These are phyloP conservation scores for Wilcoxina mikolae DNA, from an alignment of 495 filamentous ascomycete species.

Conservation along the genomic window DNA sequence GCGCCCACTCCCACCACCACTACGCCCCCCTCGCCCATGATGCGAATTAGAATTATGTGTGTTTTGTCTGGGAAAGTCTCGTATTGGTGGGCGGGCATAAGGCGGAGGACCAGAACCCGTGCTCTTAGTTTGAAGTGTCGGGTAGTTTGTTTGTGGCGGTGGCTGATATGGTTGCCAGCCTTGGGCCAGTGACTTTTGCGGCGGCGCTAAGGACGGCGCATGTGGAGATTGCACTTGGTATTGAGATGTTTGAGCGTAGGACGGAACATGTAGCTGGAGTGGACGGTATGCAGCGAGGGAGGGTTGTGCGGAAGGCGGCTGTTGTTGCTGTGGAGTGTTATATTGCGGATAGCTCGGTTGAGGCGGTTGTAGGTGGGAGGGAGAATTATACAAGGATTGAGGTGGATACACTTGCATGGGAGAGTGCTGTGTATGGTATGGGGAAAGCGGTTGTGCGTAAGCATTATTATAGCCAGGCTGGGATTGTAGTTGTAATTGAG, in stretches of 20 bases:
- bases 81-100: not conserved
- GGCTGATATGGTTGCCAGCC: slow-evolving; percentile 7
- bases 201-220: slow-evolving; percentile 1
- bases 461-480: slow-evolving; percentile 25
- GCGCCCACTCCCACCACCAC: not conserved
- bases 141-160: slow-evolving; percentile 2
- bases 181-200: not conserved
- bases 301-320: slow-evolving; percentile 1
- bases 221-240: slow-evolving; percentile 1
- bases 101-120: not conserved
- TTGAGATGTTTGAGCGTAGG: slow-evolving; percentile 2
- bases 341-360: slow-evolving; percentile 19
- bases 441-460: slow-evolving; percentile 22
- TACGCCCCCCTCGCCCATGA: not conserved
- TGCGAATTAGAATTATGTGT: not conserved
- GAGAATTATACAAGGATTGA: slow-evolving; percentile 7
- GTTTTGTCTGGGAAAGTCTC: slow-evolving; percentile 1
- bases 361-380: slow-evolving; percentile 7
- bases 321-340: slow-evolving; percentile 20
- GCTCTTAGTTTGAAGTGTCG: not conserved
- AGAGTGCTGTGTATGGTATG: slow-evolving; percentile 24
- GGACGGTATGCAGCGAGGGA: not conserved
- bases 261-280: not conserved
- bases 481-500: too few species aligned
- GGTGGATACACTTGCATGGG: slow-evolving; percentile 18